These are phyloP conservation scores for Plasmodium blacklocki DNA, from an alignment of 169 alveolate genomes.

Conservation along the genomic window DNA sequence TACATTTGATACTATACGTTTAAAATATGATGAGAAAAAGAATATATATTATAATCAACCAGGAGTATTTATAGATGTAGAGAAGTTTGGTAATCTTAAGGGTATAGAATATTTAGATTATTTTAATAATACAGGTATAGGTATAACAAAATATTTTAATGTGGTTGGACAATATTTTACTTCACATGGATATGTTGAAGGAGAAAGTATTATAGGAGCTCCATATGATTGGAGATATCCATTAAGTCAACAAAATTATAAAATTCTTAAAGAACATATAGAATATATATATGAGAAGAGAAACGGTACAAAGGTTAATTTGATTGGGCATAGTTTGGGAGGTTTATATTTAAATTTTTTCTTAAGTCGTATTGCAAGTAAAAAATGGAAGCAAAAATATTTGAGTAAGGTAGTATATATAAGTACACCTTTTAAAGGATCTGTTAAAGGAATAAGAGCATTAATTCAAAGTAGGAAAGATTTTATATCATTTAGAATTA, in stretches of 20 bases:
- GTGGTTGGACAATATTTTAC: conserved; percentile 17
- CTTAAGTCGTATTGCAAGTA: conserved; percentile 31
- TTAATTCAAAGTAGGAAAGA: conserved; percentile 40
- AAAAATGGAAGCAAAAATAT: conserved; percentile 47
- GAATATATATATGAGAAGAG: conserved; percentile 38
- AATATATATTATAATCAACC: conserved; percentile 17
- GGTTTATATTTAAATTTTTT: conserved; percentile 54
- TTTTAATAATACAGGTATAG: conserved; percentile 30
- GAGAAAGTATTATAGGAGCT: conserved; percentile 54
- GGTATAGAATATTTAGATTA: conserved; percentile 60
- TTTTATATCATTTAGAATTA: conserved; percentile 28
- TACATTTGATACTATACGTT: conserved; percentile 45
- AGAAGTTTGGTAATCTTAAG: conserved; percentile 33
- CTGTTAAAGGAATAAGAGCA: conserved; percentile 55
- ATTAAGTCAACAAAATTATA: conserved; percentile 38
- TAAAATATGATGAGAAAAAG: conserved; percentile 21
- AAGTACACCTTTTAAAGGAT: conserved; percentile 45
- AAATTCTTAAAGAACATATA: conserved; percentile 21
- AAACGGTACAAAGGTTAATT: conserved; percentile 23
- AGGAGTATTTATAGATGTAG: conserved; percentile 54
- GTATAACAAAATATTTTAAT: conserved; percentile 32
- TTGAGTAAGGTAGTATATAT: conserved; percentile 22
- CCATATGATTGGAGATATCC: conserved; percentile 75
- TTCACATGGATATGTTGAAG: conserved; percentile 38
- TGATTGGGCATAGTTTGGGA: conserved; percentile 70